Conservation (phyloP, 345 rosid species). For the Odontarrhena argentea region DNA sequence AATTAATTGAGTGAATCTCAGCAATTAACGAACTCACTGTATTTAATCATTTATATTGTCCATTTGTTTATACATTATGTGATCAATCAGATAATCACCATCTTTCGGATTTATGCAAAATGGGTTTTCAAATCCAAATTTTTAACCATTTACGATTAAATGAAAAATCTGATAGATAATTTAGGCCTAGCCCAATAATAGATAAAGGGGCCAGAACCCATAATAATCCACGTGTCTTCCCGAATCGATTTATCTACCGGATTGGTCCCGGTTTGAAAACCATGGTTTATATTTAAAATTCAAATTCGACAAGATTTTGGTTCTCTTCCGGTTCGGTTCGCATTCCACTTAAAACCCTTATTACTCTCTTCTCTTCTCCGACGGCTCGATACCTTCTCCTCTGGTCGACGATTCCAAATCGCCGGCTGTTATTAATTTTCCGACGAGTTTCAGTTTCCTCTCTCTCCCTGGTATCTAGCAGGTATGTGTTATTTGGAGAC, state of each 20-base stretch:
- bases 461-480: neutral
- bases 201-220: too few relatives aligned
- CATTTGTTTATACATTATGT: too few relatives aligned
- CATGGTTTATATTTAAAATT: neutral
- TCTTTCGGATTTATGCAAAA: too few relatives aligned
- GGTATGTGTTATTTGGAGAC: neutral
- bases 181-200: too few relatives aligned
- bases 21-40: neutral
- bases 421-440: slow-evolving; percentile 3
- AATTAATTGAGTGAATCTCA: neutral
- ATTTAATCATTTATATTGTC: too few relatives aligned
- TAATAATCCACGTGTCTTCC: too few relatives aligned
- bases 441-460: neutral
- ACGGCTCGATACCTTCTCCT: slow-evolving; percentile 18
- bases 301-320: neutral
- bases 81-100: too few relatives aligned
- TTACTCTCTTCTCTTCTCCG: slow-evolving; percentile 22
- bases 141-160: too few relatives aligned
- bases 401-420: slow-evolving; percentile 18
- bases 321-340: slow-evolving; percentile 6
- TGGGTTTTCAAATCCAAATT: too few relatives aligned
- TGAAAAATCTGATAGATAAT: too few relatives aligned
- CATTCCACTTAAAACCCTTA: slow-evolving; percentile 14
- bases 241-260: neutral
- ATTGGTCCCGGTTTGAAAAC: neutral